These are phyloP conservation scores for Closterium sp. DNA, from an alignment of 139 green algal genomes.

Conservation along the genomic window DNA sequence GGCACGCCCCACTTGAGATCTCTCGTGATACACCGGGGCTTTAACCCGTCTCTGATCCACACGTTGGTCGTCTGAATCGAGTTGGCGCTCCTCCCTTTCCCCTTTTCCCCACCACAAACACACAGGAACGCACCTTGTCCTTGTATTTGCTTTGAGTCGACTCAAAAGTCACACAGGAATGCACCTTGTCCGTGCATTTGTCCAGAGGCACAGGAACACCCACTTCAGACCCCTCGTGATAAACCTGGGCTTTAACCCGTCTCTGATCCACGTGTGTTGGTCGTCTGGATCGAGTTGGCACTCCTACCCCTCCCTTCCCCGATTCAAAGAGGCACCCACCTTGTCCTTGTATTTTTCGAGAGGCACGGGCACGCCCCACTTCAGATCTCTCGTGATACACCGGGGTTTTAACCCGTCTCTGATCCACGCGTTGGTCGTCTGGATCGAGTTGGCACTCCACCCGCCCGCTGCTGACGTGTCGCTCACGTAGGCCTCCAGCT, in stretches of 20 bases:
- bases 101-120: too few relatives aligned
- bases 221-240: conserved; percentile 99
- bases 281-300: conserved; percentile 68
- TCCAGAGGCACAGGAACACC: conserved; percentile 84
- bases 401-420: conserved; percentile 87
- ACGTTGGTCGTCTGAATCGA: conserved; percentile 75
- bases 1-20: conserved; percentile 95
- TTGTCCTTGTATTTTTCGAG: conserved; percentile 83
- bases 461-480: conserved; percentile 21
- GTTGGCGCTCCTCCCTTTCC: conserved; percentile 35
- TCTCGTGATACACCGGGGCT: conserved; percentile 92
- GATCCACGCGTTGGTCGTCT: conserved; percentile 93
- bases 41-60: conserved; percentile 94
- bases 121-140: too few relatives aligned
- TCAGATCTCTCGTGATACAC: conserved; percentile 96
- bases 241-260: conserved; percentile 92
- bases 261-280: conserved; percentile 89
- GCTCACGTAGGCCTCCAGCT: conserved; percentile 48
- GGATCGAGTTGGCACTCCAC: conserved; percentile 55
- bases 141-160: too few relatives aligned
- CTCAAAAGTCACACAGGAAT: too few relatives aligned
- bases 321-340: conserved; percentile 23
- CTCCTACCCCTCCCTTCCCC: conserved; percentile 4
- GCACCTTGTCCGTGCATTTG: conserved; percentile 84
- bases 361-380: conserved; percentile 92